Base-by-base conservation (phyloP, 2,329 filamentous ascomycete species). In the Fusarium nygamai region DNA sequence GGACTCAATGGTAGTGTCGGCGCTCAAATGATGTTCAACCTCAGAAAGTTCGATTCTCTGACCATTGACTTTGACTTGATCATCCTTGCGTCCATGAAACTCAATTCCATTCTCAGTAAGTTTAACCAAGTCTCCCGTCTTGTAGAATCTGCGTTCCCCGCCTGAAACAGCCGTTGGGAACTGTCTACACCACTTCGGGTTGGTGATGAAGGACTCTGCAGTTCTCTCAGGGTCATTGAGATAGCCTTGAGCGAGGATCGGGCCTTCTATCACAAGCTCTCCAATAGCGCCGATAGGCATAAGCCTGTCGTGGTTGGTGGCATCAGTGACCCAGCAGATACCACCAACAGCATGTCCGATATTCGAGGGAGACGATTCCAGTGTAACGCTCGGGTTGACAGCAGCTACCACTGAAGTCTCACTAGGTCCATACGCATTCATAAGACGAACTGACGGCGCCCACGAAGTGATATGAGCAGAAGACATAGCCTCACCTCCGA, bases 171-270 rank as follows among this genome's bases (percentile, higher is more conserved):
- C 4, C 8, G 1, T 17, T 1, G 61, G 8, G 7, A 66, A 61
- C 16, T 38, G 36, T 4, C 12, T 10, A 17, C 65, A 67, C 76
- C 76, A 78, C 27, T 22, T 33, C 0, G 74, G 76, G 39, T 67
- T 66, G 31, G 17, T 27, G 17, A 82, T 76, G 31, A 82, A 82
- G 2, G 76, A 74, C 1, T 69, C 22, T 65, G 78, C 63, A 80
- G 84, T 83, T 39, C 69, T 71, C 12, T 60, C 27, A 12, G 77
- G n/a, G 2, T 81, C 78, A 53, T 87, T 86, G 24, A 88, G 78
- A 67, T 90, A 90, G 22, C 86, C 86, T 33, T 84, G 79, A 27
- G 85, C 86, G 9, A 90, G 84, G 5, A 84, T 83, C 20, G 67
- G 62, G 0, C 76, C 76, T 38, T 83, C 83, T 33, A 86, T 71